Evolutionary conservation across 495 filamentous ascomycete species (phyloP), one percentile per base, ranked within the genome.

Genomic region (Beverwykella pulmonaria): DNA sequence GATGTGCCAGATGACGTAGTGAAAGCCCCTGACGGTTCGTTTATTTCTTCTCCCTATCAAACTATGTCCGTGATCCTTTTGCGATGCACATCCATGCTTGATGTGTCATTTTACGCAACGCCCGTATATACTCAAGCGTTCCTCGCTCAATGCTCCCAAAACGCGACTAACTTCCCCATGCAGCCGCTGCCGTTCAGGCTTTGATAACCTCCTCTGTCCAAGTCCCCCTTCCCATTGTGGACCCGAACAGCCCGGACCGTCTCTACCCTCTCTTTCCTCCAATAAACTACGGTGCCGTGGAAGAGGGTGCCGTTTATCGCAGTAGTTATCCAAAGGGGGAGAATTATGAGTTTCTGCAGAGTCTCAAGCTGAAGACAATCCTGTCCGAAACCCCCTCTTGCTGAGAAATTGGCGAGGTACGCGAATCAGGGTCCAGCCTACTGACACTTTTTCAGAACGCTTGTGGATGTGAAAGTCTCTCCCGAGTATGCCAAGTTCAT

Each of bases 281-380:
- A 5, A 67, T 75, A 53, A 92, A 93, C 67, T 92, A 90, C 68
- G 88, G 84, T 26, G 74, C 82, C 44, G 86, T 91, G 10, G 77
- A 83, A 7, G 80, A 82, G 3, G 87, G 87, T 25, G 44, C 23
- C 10, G 80, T 96, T 5, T 95, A 89, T 71, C 85, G 92, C n/a
- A 90, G 88, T 71, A 85, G 85, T 48, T 94, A 89, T 68, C 92
- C 92, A 1, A 76, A 82, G 49, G 68, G 77, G 5, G 81, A 84
- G 49, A 87, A 93, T 71, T 85, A 89, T 60, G 77, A 76, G 7
- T 90, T 88, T 61, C 77, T 95, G 41, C 79, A 82, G 60, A 78
- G 72, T 9, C 79, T 95, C 29, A 77, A 83, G 12, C 75, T 96
- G 61, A 90, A 87, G 77, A 92, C 87, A 25, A 84, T 95, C 32